Evolutionary conservation across 805 yeast genomes (phyloP), one percentile per base, ranked within the genome.

Genomic region (Cyberlindnera meyerae): DNA sequence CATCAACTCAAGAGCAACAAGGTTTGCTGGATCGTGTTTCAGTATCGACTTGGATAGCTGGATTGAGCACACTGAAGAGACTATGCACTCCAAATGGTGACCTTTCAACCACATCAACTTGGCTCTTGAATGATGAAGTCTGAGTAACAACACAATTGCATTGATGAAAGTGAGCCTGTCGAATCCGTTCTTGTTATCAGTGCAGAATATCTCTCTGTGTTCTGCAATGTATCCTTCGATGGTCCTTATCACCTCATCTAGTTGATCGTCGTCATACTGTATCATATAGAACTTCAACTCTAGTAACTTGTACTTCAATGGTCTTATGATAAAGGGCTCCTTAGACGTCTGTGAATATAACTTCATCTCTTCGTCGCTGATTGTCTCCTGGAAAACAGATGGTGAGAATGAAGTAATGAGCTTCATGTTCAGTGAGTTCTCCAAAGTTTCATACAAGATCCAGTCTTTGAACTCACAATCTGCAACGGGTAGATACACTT

Each of bases 41-140:
- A 79, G 39, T 8, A 80, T 55, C 0, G 84, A 75, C 38, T 71
- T 70, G 8, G 75, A 52, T 6, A 81, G 54, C 43, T 77, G 73
- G 3, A 78, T 57, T 1, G 78, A 63, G 9, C 68, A 60, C 39
- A 73, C 78, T 11, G 66, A 54, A 29, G 73, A 73, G 4, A 52
- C 43, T 4, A 64, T 49, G 6, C 50, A 42, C 27, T 51, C 51
- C 29, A 47, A 29, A 26, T 54, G 58, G 13, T 43, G 25, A 12
- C 53, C 55, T n/a, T 35, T 40, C 8, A 33, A 22, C 29, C 40
- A 43, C 31, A 46, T 38, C 18, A 36, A 27, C 27, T 47, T 51
- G 3, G 48, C 44, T 33, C 54, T 39, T 11, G 29, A 31, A 22
- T 28, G 33, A 33, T 45, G 51, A 6, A 57, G 42, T 9, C 28